phyloP scores from a whole-genome alignment of 345 rosid genomes.

The Brassica incana region DNA sequence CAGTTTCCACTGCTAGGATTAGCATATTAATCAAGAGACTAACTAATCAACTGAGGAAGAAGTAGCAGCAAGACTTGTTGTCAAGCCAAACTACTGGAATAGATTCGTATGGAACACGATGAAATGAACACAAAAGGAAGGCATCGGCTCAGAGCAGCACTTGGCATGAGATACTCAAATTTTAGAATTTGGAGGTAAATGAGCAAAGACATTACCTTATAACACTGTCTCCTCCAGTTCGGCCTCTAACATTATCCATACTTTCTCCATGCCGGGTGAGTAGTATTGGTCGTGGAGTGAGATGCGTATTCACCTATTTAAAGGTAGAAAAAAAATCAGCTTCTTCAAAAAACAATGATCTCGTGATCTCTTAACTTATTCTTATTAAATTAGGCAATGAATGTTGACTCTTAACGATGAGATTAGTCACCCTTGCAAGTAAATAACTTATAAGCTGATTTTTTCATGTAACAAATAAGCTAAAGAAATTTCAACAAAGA shows the following conservation, averaged over 20 bases:
- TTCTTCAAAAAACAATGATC: conserved; percentile 2
- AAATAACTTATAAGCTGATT: conserved; percentile 17
- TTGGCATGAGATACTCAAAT: not conserved
- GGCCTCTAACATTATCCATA: conserved; percentile 89
- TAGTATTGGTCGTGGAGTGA: conserved; percentile 96
- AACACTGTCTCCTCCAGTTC: conserved; percentile 92
- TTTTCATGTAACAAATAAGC: not conserved
- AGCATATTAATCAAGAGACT: conserved; percentile 1
- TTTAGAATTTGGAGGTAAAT: not conserved
- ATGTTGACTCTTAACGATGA: conserved; percentile 13
- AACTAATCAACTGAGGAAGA: conserved; percentile 14
- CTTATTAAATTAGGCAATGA: not conserved
- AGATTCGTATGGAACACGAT: conserved; percentile 4
- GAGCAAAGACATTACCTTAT: conserved; percentile 58
- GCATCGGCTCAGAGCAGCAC: conserved; percentile 2
- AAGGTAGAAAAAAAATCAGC: not conserved
- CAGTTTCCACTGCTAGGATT: not conserved
- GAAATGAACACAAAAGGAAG: not conserved
- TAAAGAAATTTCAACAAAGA: not conserved
- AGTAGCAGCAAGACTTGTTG: conserved; percentile 18
- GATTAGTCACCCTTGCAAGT: not conserved
- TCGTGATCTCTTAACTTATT: not conserved
- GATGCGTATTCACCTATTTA: conserved; percentile 86
- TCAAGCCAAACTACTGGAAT: conserved; percentile 9
- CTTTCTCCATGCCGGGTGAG: conserved; percentile 99